Evolutionary conservation across 2,329 filamentous ascomycete species (phyloP).

Genomic region (Daldinia sp.): DNA sequence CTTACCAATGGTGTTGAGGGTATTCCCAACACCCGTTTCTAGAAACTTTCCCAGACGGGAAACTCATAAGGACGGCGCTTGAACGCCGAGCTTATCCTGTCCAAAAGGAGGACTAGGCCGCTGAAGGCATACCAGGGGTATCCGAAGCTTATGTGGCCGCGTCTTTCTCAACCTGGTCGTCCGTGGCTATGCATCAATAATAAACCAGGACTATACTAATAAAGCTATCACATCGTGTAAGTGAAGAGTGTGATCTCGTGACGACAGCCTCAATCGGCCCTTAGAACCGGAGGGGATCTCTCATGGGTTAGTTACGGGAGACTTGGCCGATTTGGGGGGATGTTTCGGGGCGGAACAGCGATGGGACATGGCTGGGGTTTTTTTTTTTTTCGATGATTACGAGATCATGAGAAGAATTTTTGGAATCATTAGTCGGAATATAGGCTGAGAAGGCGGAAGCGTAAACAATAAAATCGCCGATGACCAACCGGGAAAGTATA

Average conservation of each 20-base stretch:
- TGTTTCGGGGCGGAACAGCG: constrained; percentile 35
- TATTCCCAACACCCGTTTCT: constrained; percentile 20
- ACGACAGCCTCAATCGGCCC: constrained; percentile 33
- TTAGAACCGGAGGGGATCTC: constrained; percentile 33
- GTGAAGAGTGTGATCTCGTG: constrained; percentile 22
- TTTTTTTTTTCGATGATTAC: constrained; percentile 27
- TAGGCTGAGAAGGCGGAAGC: constrained; percentile 48
- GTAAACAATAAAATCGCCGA: constrained; percentile 35
- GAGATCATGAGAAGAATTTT: constrained; percentile 31
- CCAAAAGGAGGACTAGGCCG: constrained; percentile 21
- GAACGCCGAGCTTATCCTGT: constrained; percentile 23
- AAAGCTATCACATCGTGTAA: background rate
- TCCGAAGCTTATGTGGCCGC: constrained; percentile 10
- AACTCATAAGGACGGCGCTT: constrained; percentile 11
- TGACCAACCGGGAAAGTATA: constrained; percentile 42
- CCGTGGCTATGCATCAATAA: constrained; percentile 10
- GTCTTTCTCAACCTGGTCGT: constrained; percentile 14
- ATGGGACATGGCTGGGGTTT: constrained; percentile 9
- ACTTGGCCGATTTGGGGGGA: constrained; percentile 25
- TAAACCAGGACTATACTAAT: constrained; percentile 4
- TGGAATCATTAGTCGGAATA: constrained; percentile 42
- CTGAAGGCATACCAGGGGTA: background rate
- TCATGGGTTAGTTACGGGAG: constrained; percentile 28
- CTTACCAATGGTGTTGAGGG: constrained; percentile 17
- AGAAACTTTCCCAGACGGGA: constrained; percentile 4